phyloP scores from a whole-genome alignment of 1,284 basidiomycete genomes.

The Tilletia caries region DNA sequence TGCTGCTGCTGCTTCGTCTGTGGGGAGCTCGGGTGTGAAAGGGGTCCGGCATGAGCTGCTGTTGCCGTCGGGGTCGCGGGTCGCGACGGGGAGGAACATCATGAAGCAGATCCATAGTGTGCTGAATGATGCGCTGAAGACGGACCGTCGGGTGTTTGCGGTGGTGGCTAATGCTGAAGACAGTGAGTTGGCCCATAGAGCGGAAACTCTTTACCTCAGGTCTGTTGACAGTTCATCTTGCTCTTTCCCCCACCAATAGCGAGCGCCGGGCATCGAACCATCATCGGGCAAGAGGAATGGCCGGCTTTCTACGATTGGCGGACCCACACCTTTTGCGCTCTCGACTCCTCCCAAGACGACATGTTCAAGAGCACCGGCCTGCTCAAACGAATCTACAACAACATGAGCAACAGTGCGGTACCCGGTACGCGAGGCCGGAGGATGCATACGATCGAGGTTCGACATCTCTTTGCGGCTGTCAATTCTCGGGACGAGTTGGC shows the following conservation, averaged over 20 bases:
- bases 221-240: too few species aligned
- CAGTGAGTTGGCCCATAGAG: background rate
- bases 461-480: constrained; percentile 9
- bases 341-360: background rate
- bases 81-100: background rate
- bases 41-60: background rate
- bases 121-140: background rate
- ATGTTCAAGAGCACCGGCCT: background rate
- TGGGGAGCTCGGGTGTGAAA: background rate
- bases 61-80: background rate
- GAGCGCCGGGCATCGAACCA: background rate
- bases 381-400: background rate
- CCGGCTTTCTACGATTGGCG: constrained; percentile 11
- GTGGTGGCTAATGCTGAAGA: background rate
- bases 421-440: background rate
- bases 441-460: constrained; percentile 3
- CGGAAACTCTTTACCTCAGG: background rate
- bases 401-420: background rate
- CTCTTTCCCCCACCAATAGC: background rate
- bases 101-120: background rate
- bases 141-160: background rate
- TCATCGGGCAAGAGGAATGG: constrained; percentile 8
- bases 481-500: background rate
- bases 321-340: background rate
- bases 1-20: too few species aligned